Base-by-base conservation (phyloP, 2,329 filamentous ascomycete species). In the Acrodontium crateriforme region DNA sequence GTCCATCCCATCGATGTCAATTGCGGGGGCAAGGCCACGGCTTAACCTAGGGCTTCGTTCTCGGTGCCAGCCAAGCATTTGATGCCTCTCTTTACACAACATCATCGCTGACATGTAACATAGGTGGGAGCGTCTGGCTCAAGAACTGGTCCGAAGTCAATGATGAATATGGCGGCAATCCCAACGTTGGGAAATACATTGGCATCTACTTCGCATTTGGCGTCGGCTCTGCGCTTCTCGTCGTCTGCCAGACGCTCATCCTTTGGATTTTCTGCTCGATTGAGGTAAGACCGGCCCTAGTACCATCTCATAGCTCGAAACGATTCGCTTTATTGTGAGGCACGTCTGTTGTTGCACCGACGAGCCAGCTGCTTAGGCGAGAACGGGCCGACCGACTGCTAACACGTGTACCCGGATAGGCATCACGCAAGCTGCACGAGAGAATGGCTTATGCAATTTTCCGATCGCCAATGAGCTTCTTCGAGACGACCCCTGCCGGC, bases 261-360 rank as follows among this genome's bases (percentile, higher is more conserved):
- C 65, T 98, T 16, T 98, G 89, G 89, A 95, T 98, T 41, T 95
- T 98, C 61, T 98, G 91, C 60, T 95, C 89, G 4, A 98, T 98
- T 38, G 89, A 98, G 70, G 78, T 82, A 62, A 47, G 63, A 53
- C n/a, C 24, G 13, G 9, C 22, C 17, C 14, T 12, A 16, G 16
- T 18, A 11, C 2, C 19, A 26, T 16, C 15, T 33, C 12, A 16
- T 10, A 23, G 10, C 10, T 11, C 5, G n/a, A 13, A 13, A 5
- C 9, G 21, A 5, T 23, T 10, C 21, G 21, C 24, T 26, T 16
- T n/a, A n/a, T n/a, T 34, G 36, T 34, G 34, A 30, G 29, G n/a
- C n/a, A n/a, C n/a, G n/a, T n/a, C n/a, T n/a, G n/a, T n/a, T n/a
- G n/a, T n/a, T n/a, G n/a, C n/a, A n/a, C n/a, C n/a, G n/a, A n/a